Evolutionary conservation across 345 rosid species (phyloP).

Genomic region (Pistacia vera): DNA sequence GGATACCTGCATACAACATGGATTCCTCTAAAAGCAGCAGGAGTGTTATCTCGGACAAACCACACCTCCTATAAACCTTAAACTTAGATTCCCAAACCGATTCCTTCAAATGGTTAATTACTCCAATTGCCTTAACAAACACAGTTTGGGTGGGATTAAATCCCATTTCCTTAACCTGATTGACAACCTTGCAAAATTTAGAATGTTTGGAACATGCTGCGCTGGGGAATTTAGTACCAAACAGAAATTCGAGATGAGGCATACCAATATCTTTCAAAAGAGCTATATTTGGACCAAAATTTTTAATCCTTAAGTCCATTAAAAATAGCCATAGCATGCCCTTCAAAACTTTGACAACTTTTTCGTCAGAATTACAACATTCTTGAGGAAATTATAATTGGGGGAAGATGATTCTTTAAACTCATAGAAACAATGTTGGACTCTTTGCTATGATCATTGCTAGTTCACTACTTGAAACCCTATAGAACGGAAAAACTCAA

Average conservation of each 20-base stretch:
- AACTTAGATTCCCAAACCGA: slow-evolving; percentile 13
- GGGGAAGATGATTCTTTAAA: slow-evolving; percentile 19
- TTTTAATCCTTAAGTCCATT: background rate
- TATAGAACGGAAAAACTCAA: slow-evolving; percentile 25
- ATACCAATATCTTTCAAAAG: slow-evolving; percentile 4
- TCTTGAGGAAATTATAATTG: slow-evolving; percentile 10
- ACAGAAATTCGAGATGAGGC: slow-evolving; percentile 3
- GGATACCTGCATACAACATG: slow-evolving; percentile 23
- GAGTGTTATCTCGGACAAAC: slow-evolving; percentile 26
- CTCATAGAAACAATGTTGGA: background rate
- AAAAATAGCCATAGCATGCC: background rate
- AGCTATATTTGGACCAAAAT: background rate
- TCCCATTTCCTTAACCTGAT: slow-evolving; percentile 17
- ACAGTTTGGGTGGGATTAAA: background rate
- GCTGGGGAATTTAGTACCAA: background rate
- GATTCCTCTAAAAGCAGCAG: slow-evolving; percentile 24
- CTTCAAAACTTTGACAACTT: background rate
- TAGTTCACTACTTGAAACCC: slow-evolving; percentile 16
- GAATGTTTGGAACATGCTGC: background rate
- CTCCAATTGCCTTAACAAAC: slow-evolving; percentile 16
- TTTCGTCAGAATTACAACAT: background rate
- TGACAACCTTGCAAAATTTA: slow-evolving; percentile 7
- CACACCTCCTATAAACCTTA: slow-evolving; percentile 17
- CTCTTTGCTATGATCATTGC: background rate
- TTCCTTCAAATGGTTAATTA: slow-evolving; percentile 1